Conservation (phyloP, 169 alveolate species). For the Eimeria sp. region DNA sequence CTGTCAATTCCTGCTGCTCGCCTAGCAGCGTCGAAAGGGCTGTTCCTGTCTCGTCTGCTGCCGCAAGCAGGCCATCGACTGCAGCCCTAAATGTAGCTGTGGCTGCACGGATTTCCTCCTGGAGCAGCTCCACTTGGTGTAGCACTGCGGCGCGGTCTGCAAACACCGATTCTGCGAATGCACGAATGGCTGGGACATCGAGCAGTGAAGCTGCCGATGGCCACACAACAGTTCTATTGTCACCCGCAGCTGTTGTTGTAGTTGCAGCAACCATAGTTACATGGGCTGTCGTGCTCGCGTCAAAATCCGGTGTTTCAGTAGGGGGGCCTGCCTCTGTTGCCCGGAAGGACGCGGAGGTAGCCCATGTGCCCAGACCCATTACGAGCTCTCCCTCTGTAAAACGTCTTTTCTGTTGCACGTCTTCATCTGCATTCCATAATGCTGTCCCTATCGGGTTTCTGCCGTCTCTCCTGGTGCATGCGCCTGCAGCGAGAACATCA, state of each 20-base stretch:
- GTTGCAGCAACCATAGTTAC: constrained; percentile 4
- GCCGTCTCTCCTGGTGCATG: background rate
- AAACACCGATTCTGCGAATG: constrained; percentile 37
- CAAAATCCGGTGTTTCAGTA: background rate
- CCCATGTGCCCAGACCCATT: background rate
- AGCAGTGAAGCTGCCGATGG: constrained; percentile 35
- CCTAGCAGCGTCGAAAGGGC: constrained; percentile 32
- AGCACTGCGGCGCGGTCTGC: constrained; percentile 65
- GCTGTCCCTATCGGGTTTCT: background rate
- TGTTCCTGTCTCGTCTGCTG: constrained; percentile 23
- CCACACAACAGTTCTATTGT: background rate
- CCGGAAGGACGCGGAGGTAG: background rate
- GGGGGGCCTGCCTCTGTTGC: background rate
- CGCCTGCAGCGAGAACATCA: constrained; percentile 1
- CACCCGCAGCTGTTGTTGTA: background rate
- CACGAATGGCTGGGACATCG: constrained; percentile 37
- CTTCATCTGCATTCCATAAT: background rate
- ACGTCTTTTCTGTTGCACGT: background rate
- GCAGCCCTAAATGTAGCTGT: background rate
- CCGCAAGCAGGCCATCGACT: constrained; percentile 23
- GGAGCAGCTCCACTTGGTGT: constrained; percentile 61
- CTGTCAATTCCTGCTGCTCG: constrained; percentile 51
- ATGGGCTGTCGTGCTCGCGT: background rate
- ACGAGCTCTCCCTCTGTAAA: background rate
- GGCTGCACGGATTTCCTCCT: constrained; percentile 45